Evolutionary conservation across 1,284 basidiomycete genomes (phyloP), one percentile per base, ranked within the genome.

Genomic region (Austroboletus novae-zelandiae): DNA sequence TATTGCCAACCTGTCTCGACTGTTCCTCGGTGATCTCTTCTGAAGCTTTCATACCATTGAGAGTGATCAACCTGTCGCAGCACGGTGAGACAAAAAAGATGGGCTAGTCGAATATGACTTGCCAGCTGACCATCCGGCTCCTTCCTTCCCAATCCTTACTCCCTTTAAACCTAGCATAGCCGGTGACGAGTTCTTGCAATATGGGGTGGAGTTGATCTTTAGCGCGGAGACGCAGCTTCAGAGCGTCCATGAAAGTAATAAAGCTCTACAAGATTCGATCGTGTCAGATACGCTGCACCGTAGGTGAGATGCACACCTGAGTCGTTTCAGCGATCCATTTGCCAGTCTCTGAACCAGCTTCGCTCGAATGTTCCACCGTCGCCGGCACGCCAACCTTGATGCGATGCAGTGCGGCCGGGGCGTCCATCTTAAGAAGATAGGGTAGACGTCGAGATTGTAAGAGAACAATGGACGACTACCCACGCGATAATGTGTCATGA

Each of bases 261-360:
- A 98, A 99, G 64, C 85, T 90, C 91, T 96, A 14, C 15, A 10
- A 34, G 60, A 4, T 8, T 5, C 3, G 44, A 47, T 9, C 43
- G 9, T 37, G 36, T 15, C 25, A 40, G 41, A 53, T 40, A 40
- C 27, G 20, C 43, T 23, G 23, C 11, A 1, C 29, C 9, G 11
- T 20, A 7, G 30, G 34, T 40, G 37, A 34, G 23, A 23, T 11
- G 43, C 46, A 69, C 75, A 90, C 93, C 77, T 97, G 93, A 1
- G 97, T 99, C 5, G 95, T 98, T 70, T 98, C 94, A 5, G 96
- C 96, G n/a, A 99, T 94, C 86, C 91, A 94, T 71, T 98, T 96
- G 29, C 91, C 91, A 0, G 91, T 91, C 69, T 98, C 94, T 5
- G 87, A 86, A 45, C 79, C 89, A 40, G 77, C 84, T 71, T 80